Evolutionary conservation across 805 yeast genomes (phyloP).

Genomic region (Saccharomycopsis capsularis): DNA sequence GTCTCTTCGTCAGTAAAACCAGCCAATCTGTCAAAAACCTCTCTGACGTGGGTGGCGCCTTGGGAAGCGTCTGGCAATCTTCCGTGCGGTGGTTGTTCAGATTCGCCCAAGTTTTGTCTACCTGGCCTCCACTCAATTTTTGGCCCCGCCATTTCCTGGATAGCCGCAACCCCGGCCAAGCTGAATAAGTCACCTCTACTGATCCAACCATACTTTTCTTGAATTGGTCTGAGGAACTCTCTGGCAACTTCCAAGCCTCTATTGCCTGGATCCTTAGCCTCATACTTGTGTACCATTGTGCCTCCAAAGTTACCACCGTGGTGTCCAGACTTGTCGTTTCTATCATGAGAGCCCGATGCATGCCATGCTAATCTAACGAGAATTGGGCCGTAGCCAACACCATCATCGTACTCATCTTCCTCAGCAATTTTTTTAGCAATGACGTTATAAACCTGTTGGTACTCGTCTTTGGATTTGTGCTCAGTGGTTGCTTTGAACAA

Average conservation of each 20-base stretch:
- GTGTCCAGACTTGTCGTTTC: constrained; percentile 38
- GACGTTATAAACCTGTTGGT: constrained; percentile 61
- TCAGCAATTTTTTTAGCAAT: constrained; percentile 58
- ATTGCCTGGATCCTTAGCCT: constrained; percentile 50
- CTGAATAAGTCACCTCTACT: constrained; percentile 77
- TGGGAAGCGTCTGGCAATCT: constrained; percentile 67
- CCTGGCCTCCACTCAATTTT: constrained; percentile 79
- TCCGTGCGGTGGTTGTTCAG: constrained; percentile 53
- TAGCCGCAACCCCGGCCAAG: constrained; percentile 68
- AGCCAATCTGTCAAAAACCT: constrained; percentile 50
- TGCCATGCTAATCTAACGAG: constrained; percentile 83
- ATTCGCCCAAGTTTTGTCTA: constrained; percentile 50
- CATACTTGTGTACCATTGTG: constrained; percentile 46
- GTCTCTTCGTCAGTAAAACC: constrained; percentile 66
- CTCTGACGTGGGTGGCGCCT: constrained; percentile 59
- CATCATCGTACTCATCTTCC: constrained; percentile 53
- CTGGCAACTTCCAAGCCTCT: constrained; percentile 57
- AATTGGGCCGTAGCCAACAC: constrained; percentile 68
- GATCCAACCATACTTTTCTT: constrained; percentile 57
- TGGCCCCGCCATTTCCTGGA: constrained; percentile 78
- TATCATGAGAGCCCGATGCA: constrained; percentile 74
- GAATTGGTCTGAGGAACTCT: constrained; percentile 48
- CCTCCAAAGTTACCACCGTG: constrained; percentile 70
- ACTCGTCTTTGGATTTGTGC: constrained; percentile 37
- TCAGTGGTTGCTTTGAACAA: constrained; percentile 2